Conservation (phyloP, 306 rosid genomes). For the Cajanus cajan region DNA sequence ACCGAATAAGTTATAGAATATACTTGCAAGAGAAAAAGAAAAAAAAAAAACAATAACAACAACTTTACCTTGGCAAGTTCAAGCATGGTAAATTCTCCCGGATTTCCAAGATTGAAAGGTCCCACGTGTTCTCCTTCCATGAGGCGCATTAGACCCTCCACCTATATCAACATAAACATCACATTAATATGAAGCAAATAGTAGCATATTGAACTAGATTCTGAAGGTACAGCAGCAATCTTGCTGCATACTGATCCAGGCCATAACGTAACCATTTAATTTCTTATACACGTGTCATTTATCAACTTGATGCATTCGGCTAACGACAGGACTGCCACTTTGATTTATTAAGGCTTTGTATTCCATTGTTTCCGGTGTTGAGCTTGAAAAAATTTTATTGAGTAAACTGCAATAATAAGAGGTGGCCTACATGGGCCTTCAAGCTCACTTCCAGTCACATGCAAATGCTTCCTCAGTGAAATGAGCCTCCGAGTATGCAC, state of each 20-base stretch:
- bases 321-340: conserved; percentile 2
- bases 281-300: conserved; percentile 22
- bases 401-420: conserved; percentile 8
- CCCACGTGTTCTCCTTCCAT: conserved; percentile 99
- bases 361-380: conserved; percentile 19
- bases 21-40: too few species aligned
- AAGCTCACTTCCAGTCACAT: conserved; percentile 32
- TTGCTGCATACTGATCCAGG: background rate
- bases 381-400: background rate
- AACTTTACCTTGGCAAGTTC: conserved; percentile 90
- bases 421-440: conserved; percentile 27
- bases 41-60: conserved; percentile 1
- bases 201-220: conserved; percentile 17
- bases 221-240: background rate
- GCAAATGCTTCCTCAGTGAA: conserved; percentile 29
- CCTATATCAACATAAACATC: conserved; percentile 45
- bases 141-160: conserved; percentile 94
- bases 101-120: conserved; percentile 97
- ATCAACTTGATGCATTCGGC: conserved; percentile 15
- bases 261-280: background rate
- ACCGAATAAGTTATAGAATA: background rate
- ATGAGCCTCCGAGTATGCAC: background rate
- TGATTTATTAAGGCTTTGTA: conserved; percentile 1
- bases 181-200: conserved; percentile 23
- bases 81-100: conserved; percentile 99